Evolutionary conservation across 1,139 yeast species (phyloP), one percentile per base, ranked within the genome.

Genomic region (Protomyces arabidopsidicola): DNA sequence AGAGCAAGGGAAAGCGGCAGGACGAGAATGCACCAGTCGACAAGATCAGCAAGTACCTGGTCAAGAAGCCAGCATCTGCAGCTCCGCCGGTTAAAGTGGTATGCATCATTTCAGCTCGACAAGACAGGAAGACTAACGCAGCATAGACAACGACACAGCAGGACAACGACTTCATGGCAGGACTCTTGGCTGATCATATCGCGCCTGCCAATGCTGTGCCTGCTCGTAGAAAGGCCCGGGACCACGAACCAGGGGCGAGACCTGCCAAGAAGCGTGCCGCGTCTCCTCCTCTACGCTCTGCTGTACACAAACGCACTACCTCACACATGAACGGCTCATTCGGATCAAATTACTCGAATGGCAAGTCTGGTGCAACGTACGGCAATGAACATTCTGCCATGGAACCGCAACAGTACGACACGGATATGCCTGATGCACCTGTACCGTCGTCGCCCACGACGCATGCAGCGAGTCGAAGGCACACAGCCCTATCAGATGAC

Each of bases 151-250:
- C 35, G 69, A 35, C 58, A 68, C 50, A 53, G 45, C 62, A 73
- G 14, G 76, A 74, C 54, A 70, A 69, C 31, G 70, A 68, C 12
- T 73, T 73, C 59, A 67, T 75, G 71, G 74, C 71, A 27, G 71
- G 68, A 53, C 60, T 75, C 38, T 60, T 75, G 42, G 71, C 69
- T 6, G 71, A 66, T 12, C 63, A 72, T 20, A 73, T 65, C 5
- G 42, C 24, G 6, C 27, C 55, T 14, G 36, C 53, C 36, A 42
- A n/a, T 31, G 14, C 45, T 10, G 53, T 50, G 16, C 53, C 53
- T 6, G 20, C 20, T 10, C 35, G 12, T 0, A 31, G 20, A 39
- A 24, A 27, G 14, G 8, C 22, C 14, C 38, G 52, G 3, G 45
- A 34, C 18, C 18, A n/a, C 8, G 31, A 53, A 14, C 22, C 18